phyloP scores from a whole-genome alignment of 106 monocot species.

The Ottelia alismoides region DNA sequence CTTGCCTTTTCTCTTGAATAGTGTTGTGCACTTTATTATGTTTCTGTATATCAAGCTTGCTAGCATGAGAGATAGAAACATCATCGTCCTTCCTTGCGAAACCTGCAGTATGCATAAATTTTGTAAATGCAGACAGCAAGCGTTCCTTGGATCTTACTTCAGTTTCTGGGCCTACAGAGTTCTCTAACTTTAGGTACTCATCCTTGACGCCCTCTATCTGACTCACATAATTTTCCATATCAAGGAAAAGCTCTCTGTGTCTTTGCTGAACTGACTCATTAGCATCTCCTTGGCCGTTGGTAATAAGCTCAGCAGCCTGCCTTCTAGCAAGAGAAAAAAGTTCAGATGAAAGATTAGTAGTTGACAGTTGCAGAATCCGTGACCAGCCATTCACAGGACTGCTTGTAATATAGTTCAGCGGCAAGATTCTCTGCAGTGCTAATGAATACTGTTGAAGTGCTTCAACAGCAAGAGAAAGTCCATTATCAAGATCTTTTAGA shows the following conservation, averaged over 20 bases:
- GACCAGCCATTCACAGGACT: slow-evolving; percentile 78
- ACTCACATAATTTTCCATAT: slow-evolving; percentile 44
- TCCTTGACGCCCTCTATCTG: slow-evolving; percentile 43
- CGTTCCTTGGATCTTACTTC: slow-evolving; percentile 64
- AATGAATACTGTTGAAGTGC: slow-evolving; percentile 63
- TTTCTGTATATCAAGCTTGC: too few species aligned
- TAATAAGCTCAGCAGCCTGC: slow-evolving; percentile 66
- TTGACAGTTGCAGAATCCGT: slow-evolving; percentile 64
- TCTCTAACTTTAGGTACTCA: slow-evolving; percentile 59
- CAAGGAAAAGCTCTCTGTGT: slow-evolving; percentile 46
- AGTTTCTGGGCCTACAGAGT: slow-evolving; percentile 44
- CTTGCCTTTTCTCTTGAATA: slow-evolving; percentile 34
- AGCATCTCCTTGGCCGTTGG: slow-evolving; percentile 41
- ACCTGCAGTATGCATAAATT: slow-evolving; percentile 51
- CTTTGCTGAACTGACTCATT: slow-evolving; percentile 50
- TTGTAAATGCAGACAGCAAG: slow-evolving; percentile 47
- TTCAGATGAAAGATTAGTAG: slow-evolving; percentile 66
- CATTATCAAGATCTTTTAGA: slow-evolving; percentile 52
- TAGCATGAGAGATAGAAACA: slow-evolving; percentile 1
- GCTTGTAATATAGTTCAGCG: slow-evolving; percentile 65
- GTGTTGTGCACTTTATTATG: not conserved
- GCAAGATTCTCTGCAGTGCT: slow-evolving; percentile 69
- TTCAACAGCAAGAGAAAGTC: slow-evolving; percentile 53
- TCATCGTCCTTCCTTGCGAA: slow-evolving; percentile 34
- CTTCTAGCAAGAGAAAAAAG: slow-evolving; percentile 48